These are phyloP conservation scores for Sporisorium scitamineum DNA, from an alignment of 1,284 basidiomycete genomes.

Conservation along the genomic window DNA sequence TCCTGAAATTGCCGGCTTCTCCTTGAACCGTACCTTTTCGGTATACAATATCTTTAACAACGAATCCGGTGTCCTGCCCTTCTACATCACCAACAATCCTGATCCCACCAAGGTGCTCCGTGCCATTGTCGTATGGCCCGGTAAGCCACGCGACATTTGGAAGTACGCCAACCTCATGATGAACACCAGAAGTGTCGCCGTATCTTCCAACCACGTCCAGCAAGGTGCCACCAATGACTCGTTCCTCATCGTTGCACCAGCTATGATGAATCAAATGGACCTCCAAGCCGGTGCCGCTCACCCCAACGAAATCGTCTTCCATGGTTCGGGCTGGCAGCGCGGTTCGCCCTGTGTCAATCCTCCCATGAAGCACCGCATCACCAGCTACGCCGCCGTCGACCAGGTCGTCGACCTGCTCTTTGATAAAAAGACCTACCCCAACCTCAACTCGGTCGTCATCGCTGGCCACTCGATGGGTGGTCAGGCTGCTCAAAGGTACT, in stretches of 20 bases:
- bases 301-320: slow-evolving; percentile 36
- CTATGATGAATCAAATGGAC: slow-evolving; percentile 43
- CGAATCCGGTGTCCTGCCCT: slow-evolving; percentile 55
- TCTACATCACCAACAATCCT: slow-evolving; percentile 49
- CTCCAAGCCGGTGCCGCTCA: slow-evolving; percentile 48
- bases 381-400: slow-evolving; percentile 59
- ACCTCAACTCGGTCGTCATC: slow-evolving; percentile 60
- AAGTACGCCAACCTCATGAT: slow-evolving; percentile 60
- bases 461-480: slow-evolving; percentile 64
- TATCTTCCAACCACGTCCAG: slow-evolving; percentile 23
- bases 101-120: slow-evolving; percentile 45
- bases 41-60: slow-evolving; percentile 39
- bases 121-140: slow-evolving; percentile 50
- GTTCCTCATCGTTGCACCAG: slow-evolving; percentile 40
- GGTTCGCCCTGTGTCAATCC: slow-evolving; percentile 53
- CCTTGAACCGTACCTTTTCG: slow-evolving; percentile 41
- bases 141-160: slow-evolving; percentile 63
- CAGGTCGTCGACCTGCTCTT: slow-evolving; percentile 48
- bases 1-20: slow-evolving; percentile 40
- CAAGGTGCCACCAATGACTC: slow-evolving; percentile 36
- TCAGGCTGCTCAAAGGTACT: slow-evolving; percentile 58
- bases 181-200: slow-evolving; percentile 51
- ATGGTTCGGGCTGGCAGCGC: slow-evolving; percentile 56
- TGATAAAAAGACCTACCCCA: slow-evolving; percentile 56
- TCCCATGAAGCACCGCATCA: slow-evolving; percentile 31